Evolutionary conservation across 345 rosid species (phyloP), one percentile per base, ranked within the genome.

Genomic region (Citrus australasica): DNA sequence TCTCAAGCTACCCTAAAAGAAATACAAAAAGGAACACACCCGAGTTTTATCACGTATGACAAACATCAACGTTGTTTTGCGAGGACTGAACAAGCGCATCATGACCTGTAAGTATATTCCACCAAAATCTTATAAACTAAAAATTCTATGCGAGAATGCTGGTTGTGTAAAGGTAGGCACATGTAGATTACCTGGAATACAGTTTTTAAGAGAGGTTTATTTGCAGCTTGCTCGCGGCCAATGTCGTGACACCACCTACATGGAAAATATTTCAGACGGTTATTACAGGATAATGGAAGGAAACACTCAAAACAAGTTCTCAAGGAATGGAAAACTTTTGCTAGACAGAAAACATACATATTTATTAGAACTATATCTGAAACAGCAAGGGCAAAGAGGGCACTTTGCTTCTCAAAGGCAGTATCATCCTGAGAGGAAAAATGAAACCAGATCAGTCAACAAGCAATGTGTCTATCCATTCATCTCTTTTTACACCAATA

Each of bases 171-270:
- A 64, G 58, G 40, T 74, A 30, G 69, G 13, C 3, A 64, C 21
- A 85, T 32, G 33, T 19, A 67, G 76, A 40, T 21, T 82, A 96
- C 99, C 95, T 96, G 99, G 87, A 96, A 96, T 35, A 96, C 99
- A 76, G 99, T 96, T 89, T 96, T 96, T 75, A 96, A 78, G 74
- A 96, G 98, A 74, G 98, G 99, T 82, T 96, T 96, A 76, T 96
- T 96, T 83, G 99, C 99, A 85, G 99, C 99, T 93, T 96, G 99
- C 85, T 96, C 99, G 27, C 99, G 97, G 73, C 99, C 99, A 84
- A 96, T 96, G 90, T 94, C 99, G 79, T 96, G 99, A 83, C 99
- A 96, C 99, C 99, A 94, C 99, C 99, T 96, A 84, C 40, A 73
- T 62, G 30, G 76, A 77, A 82, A 66, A 84, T 74, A 63, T 51